Base-by-base conservation (phyloP, 305 asterid species). In the Fraxinus albicans region DNA sequence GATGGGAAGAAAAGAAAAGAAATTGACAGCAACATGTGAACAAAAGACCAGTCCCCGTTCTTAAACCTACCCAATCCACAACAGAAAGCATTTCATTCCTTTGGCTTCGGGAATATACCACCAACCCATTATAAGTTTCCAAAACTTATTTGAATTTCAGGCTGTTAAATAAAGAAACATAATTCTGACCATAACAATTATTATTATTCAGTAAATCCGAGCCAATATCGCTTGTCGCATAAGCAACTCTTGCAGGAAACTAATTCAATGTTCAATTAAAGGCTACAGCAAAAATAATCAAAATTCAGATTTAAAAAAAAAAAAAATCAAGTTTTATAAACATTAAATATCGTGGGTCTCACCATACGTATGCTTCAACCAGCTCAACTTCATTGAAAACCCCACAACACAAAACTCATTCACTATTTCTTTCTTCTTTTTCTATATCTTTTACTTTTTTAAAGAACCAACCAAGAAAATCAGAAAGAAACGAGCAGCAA, bases 1-100 rank as follows among this genome's bases (percentile, higher is more conserved):
- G 40, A 85, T 78, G 79, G 79, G 84, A 31, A 42, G 79, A 75
- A 81, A 79, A 77, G 83, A 70, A 76, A 82, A 65, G 65, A 78
- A 70, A 74, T 53, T 53, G 87, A 83, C 89, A 82, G 88, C 84
- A 77, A 82, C 89, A 79, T 88, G 87, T 81, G 86, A 88, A 86
- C 77, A 80, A 86, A 85, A 87, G 85, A 89, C 78, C 86, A 90
- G 73, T 53, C 82, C 80, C 84, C 79, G n/a, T 86, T 85, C 80
- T 73, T 82, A 85, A 84, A 84, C 86, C 86, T 85, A 84, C 84
- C 86, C 80, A 88, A 90, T 73, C 75, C 80, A 31, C 82, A 75
- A 50, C 77, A 73, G 75, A 85, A 86, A 82, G 85, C 87, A 84
- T 79, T 74, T 4, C 36, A 76, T 83, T 78, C 67, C 53, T 63